These are phyloP conservation scores for Aspergillus sp. DNA, from an alignment of 2,329 filamentous ascomycete species.

Conservation along the genomic window DNA sequence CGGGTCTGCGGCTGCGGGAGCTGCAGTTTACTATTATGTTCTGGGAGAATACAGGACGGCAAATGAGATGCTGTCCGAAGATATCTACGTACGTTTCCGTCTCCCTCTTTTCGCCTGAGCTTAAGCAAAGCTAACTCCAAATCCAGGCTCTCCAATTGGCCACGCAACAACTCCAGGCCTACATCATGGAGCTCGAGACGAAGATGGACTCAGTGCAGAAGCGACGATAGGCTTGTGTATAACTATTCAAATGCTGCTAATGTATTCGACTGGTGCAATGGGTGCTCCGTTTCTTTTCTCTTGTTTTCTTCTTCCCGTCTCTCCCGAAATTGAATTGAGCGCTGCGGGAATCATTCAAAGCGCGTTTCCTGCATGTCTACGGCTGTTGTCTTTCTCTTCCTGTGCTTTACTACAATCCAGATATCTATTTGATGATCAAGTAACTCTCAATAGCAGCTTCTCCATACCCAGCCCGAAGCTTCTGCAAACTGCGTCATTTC, in stretches of 20 bases:
- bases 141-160: conserved; percentile 73
- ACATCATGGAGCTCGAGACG: conserved; percentile 73
- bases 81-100: conserved; percentile 73
- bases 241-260: not conserved
- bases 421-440: not conserved
- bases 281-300: conserved; percentile 1
- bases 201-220: conserved; percentile 62
- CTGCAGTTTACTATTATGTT: conserved; percentile 83
- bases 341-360: not conserved
- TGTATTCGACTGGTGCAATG: too few relatives aligned
- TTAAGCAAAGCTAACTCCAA: not conserved
- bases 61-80: conserved; percentile 87
- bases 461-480: not conserved
- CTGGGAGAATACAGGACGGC: conserved; percentile 87
- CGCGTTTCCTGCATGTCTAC: not conserved
- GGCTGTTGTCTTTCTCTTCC: too few relatives aligned
- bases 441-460: not conserved
- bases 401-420: too few relatives aligned
- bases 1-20: conserved; percentile 69
- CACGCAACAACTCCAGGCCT: conserved; percentile 75
- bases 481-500: conserved; percentile 3
- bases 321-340: not conserved
- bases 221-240: conserved; percentile 47
- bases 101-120: not conserved
- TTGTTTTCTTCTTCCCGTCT: conserved; percentile 2